Base-by-base conservation (phyloP, 495 filamentous ascomycete species). In the Filosporella fistucella region DNA sequence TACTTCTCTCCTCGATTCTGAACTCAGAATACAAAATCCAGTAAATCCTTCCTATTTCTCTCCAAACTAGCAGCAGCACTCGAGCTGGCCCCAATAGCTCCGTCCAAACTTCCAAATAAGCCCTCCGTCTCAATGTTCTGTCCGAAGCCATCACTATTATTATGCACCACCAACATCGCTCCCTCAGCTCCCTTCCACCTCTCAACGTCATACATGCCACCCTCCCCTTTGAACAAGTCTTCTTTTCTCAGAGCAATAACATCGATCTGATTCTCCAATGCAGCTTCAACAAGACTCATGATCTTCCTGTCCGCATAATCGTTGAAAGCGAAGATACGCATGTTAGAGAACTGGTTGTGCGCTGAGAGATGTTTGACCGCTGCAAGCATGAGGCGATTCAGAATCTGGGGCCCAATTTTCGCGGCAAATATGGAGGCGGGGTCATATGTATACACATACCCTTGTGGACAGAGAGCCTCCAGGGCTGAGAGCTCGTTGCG, bases 141-240 rank as follows among this genome's bases (percentile, higher is more conserved):
- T 12, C 55, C 55, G 42, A 58, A 58, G 1, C 36, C 55, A 35
- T 58, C 55, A 45, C 51, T 54, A 42, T 58, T 58, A 45, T 58
- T 58, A 23, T 58, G 55, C 4, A 58, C 21, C n/a, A 58, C 55
- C 32, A 58, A 45, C 42, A 54, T 44, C 2, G 55, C 51, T 6
- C 47, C 42, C 11, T 14, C 12, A 30, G 23, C 38, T 14, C 38
- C 14, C 17, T 22, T 24, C 25, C 45, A 37, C 7, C 42, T 13
- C 36, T 3, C 30, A 42, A 42, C 39, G 21, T 52, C 16, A 34
- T 52, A 57, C 45, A 29, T n/a, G 11, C 51, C 47, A 7, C 41
- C 39, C 26, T 20, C 18, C 18, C 54, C 49, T 8, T 28, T 30
- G 26, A 58, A 58, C 2, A 58, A 25, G 34, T 47, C 42, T 28